Base-by-base conservation (phyloP, 148 eudicot genomes). In the Camellia sinensis region DNA sequence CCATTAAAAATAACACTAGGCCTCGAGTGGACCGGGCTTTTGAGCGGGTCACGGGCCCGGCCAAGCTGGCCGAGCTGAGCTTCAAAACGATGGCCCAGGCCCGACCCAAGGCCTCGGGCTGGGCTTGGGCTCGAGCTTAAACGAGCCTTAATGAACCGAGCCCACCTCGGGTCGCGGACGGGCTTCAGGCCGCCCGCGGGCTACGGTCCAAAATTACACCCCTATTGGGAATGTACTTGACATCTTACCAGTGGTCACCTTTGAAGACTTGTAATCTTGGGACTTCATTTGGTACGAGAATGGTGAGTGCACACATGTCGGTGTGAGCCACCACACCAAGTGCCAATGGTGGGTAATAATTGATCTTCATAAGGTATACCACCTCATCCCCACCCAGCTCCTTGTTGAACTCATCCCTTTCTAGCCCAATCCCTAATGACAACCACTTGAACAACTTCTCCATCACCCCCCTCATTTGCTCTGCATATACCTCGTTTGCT, bases 271-370 rank as follows among this genome's bases (percentile, higher is more conserved):
- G 97, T 37, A 93, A 91, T 12, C 97, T 94, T 43, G 89, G 86
- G 3, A 91, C 87, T 45, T 91, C 89, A 76, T 89, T 93, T 0
- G 93, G 93, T 3, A 93, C 93, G 17, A 93, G 90, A 59, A 93
- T 85, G 52, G 97, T 93, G 61, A 93, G 70, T 21, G 87, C 6
- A 7, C 80, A 80, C 83, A 89, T 68, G 61, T 93, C 97, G 6
- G 92, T 88, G 68, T 91, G 97, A 0, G 94, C 88, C 14, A 65
- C 81, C 44, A 93, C 93, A 2, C 97, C 97, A 2, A 91, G 87
- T 7, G 91, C 91, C 60, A 93, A 93, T 56, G 93, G 92, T 21
- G 97, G 97, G 73, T 93, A 93, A 75, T 89, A 89, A 57, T 93
- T 93, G 15, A 92, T 91, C 84, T 92, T 92, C 81, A 91, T 57